phyloP scores from a whole-genome alignment of 1,139 yeast genomes.

The Pichia cactophila region DNA sequence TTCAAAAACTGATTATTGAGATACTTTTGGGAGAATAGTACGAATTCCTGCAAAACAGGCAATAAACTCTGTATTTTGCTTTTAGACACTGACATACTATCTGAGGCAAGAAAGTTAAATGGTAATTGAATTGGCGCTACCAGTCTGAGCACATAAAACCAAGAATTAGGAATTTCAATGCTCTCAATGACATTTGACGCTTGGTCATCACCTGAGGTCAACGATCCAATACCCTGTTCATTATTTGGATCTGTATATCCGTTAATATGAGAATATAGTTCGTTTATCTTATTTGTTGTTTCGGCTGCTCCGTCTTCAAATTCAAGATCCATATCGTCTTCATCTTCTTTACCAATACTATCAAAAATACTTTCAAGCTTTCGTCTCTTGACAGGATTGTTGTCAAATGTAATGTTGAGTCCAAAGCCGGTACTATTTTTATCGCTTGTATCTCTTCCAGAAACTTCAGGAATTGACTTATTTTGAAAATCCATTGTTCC shows the following conservation, averaged over 20 bases:
- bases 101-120: conserved; percentile 34
- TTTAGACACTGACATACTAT: conserved; percentile 24
- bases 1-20: conserved; percentile 4
- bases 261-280: conserved; percentile 13
- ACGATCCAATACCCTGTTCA: neutral
- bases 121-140: conserved; percentile 59
- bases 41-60: conserved; percentile 26
- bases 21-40: conserved; percentile 22
- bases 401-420: neutral
- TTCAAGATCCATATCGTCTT: conserved; percentile 13
- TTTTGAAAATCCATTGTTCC: conserved; percentile 1
- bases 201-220: neutral
- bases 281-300: conserved; percentile 11
- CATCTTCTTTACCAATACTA: conserved; percentile 7
- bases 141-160: conserved; percentile 58
- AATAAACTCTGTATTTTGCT: conserved; percentile 17
- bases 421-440: conserved; percentile 17
- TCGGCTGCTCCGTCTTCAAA: conserved; percentile 16
- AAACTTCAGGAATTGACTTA: neutral
- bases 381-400: conserved; percentile 25
- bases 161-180: conserved; percentile 36
- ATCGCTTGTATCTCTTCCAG: neutral
- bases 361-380: conserved; percentile 12
- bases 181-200: neutral
- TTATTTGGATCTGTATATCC: conserved; percentile 15